These are phyloP conservation scores for Ustilago lituana DNA, from an alignment of 1,284 basidiomycete genomes.

Conservation along the genomic window DNA sequence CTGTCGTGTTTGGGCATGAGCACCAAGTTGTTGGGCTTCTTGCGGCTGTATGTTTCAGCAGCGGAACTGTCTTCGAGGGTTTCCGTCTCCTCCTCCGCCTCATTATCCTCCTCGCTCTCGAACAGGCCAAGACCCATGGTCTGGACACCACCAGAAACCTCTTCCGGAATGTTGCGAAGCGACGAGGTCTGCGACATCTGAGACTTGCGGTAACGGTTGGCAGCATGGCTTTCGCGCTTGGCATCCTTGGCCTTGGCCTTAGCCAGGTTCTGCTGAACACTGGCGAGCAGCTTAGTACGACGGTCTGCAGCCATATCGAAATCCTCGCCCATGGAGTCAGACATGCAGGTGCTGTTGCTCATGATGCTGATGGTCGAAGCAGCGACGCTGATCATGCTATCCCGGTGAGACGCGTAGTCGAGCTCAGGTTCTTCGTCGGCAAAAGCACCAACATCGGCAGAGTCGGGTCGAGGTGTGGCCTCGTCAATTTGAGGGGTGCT, in stretches of 20 bases:
- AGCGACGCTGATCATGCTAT: constrained; percentile 46
- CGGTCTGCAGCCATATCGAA: constrained; percentile 39
- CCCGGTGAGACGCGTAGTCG: constrained; percentile 29
- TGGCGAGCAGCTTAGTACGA: constrained; percentile 42
- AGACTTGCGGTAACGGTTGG: constrained; percentile 27
- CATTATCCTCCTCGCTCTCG: constrained; percentile 34
- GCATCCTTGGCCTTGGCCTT: constrained; percentile 38
- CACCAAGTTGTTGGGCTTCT: constrained; percentile 28
- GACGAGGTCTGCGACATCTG: constrained; percentile 38
- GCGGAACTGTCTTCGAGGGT: constrained; percentile 25
- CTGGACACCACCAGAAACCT: constrained; percentile 21
- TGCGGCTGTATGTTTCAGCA: constrained; percentile 1
- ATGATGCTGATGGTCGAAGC: constrained; percentile 49
- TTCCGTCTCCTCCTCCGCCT: constrained; percentile 27
- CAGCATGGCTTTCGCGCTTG: constrained; percentile 39
- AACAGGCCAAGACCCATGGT: constrained; percentile 44
- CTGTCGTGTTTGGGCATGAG: constrained; percentile 27
- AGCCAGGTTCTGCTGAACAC: constrained; percentile 42
- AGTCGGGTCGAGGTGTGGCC: constrained; percentile 22
- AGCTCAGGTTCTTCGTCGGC: constrained; percentile 23
- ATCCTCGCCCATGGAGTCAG: constrained; percentile 46
- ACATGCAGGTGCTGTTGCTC: constrained; percentile 50
- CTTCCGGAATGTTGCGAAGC: constrained; percentile 43
- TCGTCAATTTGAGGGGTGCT: constrained; percentile 20
- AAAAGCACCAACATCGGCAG: constrained; percentile 8